Evolutionary conservation across 495 filamentous ascomycete species (phyloP).

Genomic region (Peziza echinospora): DNA sequence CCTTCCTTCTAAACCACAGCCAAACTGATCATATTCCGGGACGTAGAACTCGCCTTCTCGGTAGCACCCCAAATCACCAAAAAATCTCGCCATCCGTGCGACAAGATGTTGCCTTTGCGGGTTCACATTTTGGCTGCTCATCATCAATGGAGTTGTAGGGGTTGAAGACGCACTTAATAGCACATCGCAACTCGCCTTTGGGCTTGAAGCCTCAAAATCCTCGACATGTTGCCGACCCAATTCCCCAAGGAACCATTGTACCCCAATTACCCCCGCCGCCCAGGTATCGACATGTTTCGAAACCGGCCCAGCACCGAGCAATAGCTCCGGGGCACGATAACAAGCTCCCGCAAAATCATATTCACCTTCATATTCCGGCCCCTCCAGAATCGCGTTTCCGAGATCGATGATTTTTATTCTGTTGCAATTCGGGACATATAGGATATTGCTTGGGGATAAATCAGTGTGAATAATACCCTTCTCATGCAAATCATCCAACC

Average conservation of each 20-base stretch:
- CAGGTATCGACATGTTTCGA: conserved; percentile 16
- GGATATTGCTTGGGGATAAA: conserved; percentile 17
- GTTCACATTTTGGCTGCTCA: too few relatives aligned
- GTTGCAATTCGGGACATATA: conserved; percentile 12
- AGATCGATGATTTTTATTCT: conserved; percentile 17
- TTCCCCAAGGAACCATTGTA: conserved; percentile 9
- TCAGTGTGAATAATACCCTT: conserved; percentile 15
- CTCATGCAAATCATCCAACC: conserved; percentile 10
- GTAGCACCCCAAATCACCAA: background rate
- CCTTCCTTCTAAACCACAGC: background rate
- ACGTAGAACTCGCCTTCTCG: background rate
- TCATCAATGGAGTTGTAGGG: too few relatives aligned
- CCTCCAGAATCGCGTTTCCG: conserved; percentile 14
- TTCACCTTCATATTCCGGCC: conserved; percentile 1
- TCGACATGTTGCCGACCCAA: background rate
- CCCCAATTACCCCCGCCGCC: conserved; percentile 15
- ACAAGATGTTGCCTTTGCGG: conserved; percentile 4
- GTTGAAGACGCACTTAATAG: too few relatives aligned
- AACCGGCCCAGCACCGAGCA: conserved; percentile 13
- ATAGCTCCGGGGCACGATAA: conserved; percentile 17
- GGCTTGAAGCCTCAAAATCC: background rate
- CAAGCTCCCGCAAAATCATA: conserved; percentile 13
- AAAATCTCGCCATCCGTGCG: background rate
- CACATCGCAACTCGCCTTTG: too few relatives aligned
- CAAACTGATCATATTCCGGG: background rate